Evolutionary conservation across 345 rosid genomes (phyloP).

Genomic region (Eucalyptus viminalis): DNA sequence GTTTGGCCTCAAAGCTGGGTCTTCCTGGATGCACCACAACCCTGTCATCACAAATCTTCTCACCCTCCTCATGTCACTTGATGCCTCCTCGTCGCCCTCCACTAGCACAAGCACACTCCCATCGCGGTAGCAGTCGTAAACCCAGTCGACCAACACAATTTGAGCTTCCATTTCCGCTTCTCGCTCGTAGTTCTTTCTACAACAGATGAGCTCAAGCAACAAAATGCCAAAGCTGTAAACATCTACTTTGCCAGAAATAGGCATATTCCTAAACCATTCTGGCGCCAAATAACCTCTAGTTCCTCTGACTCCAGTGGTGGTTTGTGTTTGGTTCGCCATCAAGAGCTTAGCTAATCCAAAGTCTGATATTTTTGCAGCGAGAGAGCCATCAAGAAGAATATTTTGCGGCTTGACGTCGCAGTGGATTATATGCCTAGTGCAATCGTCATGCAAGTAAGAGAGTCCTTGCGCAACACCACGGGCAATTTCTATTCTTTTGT

Average conservation of each 20-base stretch:
- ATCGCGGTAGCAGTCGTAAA: background rate
- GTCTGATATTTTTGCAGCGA: constrained; percentile 30
- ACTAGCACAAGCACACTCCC: background rate
- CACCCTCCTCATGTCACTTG: background rate
- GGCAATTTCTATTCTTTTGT: constrained; percentile 21
- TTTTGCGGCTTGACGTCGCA: constrained; percentile 50
- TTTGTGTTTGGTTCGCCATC: constrained; percentile 29
- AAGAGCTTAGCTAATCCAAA: constrained; percentile 41
- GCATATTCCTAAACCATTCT: constrained; percentile 38
- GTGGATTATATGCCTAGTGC: constrained; percentile 35
- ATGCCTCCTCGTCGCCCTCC: background rate
- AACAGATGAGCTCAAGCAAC: background rate
- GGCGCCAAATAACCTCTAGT: constrained; percentile 55
- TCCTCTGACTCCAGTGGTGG: constrained; percentile 29
- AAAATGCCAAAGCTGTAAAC: background rate
- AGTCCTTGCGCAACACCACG: constrained; percentile 28
- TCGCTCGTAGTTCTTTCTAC: background rate
- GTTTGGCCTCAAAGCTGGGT: background rate
- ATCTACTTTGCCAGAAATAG: constrained; percentile 24
- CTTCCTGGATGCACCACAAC: background rate
- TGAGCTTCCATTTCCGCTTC: background rate
- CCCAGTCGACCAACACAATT: background rate
- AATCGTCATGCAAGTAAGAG: constrained; percentile 42
- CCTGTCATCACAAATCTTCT: background rate
- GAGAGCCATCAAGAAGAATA: constrained; percentile 30